Conservation (phyloP, 2,329 filamentous ascomycete species). For the Botrytis medusae region DNA sequence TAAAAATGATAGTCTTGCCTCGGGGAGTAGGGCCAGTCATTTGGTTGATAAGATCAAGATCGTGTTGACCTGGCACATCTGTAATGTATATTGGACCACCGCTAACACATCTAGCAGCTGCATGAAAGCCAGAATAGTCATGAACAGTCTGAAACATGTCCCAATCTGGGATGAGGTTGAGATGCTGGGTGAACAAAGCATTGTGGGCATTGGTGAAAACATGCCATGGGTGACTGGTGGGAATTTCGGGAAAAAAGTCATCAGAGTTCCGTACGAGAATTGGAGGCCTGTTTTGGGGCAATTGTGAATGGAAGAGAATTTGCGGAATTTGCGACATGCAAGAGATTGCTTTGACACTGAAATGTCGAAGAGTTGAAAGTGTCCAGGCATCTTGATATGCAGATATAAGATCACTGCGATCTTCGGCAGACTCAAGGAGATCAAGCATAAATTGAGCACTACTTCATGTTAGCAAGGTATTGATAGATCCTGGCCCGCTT, state of each 20-base stretch:
- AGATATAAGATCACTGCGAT: slow-evolving; percentile 69
- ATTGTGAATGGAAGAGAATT: slow-evolving; percentile 79
- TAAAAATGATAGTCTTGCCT: slow-evolving; percentile 75
- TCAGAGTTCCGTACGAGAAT: slow-evolving; percentile 82
- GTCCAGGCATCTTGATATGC: slow-evolving; percentile 87
- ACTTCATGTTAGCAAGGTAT: slow-evolving; percentile 13
- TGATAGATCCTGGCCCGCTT: not conserved
- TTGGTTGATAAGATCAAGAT: slow-evolving; percentile 71
- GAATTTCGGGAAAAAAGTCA: slow-evolving; percentile 85
- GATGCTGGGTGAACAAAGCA: slow-evolving; percentile 73
- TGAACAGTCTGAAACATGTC: slow-evolving; percentile 68
- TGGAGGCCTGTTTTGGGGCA: slow-evolving; percentile 71
- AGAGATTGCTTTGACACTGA: slow-evolving; percentile 75
- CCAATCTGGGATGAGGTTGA: slow-evolving; percentile 85
- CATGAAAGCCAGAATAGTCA: slow-evolving; percentile 78
- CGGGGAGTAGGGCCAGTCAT: slow-evolving; percentile 75
- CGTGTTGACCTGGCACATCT: slow-evolving; percentile 79
- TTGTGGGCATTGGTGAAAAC: slow-evolving; percentile 94
- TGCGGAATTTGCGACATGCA: slow-evolving; percentile 95
- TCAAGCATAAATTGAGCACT: slow-evolving; percentile 83
- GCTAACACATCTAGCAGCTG: slow-evolving; percentile 82
- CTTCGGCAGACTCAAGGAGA: slow-evolving; percentile 64
- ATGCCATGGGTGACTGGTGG: slow-evolving; percentile 87
- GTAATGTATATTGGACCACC: slow-evolving; percentile 95
- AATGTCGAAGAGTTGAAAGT: slow-evolving; percentile 72